Percentiles rank a stretch among this genome's conserved stretches.
These are phyloP conservation scores for Trichoderma sp. DNA, from an alignment of 2,329 filamentous ascomycete species.

Conservation along the genomic window DNA sequence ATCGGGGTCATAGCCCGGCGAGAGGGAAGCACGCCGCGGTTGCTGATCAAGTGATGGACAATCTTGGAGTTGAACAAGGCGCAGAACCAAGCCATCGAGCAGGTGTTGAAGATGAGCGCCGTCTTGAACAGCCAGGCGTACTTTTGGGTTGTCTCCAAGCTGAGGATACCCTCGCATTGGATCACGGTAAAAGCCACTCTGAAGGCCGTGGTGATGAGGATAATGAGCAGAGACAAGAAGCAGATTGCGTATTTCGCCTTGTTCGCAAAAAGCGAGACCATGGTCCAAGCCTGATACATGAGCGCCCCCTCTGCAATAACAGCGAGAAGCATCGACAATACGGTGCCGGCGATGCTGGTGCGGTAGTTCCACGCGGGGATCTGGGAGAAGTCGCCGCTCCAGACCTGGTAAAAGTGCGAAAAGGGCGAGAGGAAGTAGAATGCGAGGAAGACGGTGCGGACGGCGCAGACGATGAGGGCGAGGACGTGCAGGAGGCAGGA, in stretches of 20 bases:
- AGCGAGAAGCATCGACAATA: conserved; percentile 47
- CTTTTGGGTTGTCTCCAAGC: conserved; percentile 26
- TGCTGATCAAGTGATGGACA: conserved; percentile 48
- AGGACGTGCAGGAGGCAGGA: conserved; percentile 67
- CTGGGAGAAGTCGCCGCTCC: conserved; percentile 54
- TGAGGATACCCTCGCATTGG: conserved; percentile 38
- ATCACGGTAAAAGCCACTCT: conserved; percentile 39
- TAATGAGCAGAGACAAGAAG: conserved; percentile 39
- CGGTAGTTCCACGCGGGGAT: conserved; percentile 45
- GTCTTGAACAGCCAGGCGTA: conserved; percentile 43
- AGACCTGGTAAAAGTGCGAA: conserved; percentile 61
- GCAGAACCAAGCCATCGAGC: conserved; percentile 55
- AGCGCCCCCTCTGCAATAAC: conserved; percentile 50
- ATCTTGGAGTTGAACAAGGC: conserved; percentile 57
- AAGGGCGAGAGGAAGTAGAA: conserved; percentile 63
- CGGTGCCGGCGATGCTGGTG: conserved; percentile 42
- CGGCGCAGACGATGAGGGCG: conserved; percentile 60
- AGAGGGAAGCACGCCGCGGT: conserved; percentile 49
- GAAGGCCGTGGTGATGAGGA: conserved; percentile 35
- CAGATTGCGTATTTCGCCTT: conserved; percentile 36
- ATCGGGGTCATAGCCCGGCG: conserved; percentile 49
- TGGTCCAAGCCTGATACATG: conserved; percentile 54
- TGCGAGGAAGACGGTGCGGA: conserved; percentile 59
- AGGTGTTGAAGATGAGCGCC: conserved; percentile 42
- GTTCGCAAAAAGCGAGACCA: conserved; percentile 51